phyloP scores from a whole-genome alignment of 2,329 filamentous ascomycete species.

The Knoxdaviesia proteae region DNA sequence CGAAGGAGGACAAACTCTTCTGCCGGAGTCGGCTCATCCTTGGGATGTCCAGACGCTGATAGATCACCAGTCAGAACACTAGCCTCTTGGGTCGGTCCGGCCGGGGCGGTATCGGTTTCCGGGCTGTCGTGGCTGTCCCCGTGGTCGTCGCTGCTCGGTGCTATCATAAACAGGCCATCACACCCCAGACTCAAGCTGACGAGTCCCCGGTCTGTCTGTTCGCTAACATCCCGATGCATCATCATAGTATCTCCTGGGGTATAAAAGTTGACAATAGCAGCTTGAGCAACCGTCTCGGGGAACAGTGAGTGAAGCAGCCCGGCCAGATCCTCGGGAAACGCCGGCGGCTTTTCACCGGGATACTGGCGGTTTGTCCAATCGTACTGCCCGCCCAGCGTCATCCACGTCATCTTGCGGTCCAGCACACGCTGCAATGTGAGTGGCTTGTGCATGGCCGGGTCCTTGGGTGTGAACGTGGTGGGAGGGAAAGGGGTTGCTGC shows the following conservation, averaged over 20 bases:
- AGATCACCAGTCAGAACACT: no score
- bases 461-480: conserved; percentile 43
- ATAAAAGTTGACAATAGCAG: conserved; percentile 89
- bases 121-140: neutral
- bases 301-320: conserved; percentile 49
- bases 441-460: conserved; percentile 53
- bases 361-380: conserved; percentile 85
- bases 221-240: conserved; percentile 84
- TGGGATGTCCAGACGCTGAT: no score
- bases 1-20: conserved; percentile 33
- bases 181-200: conserved; percentile 80
- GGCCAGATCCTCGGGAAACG: conserved; percentile 56
- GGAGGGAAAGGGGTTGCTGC: conserved; percentile 9
- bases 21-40: no score
- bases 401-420: conserved; percentile 70
- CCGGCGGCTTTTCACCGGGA: conserved; percentile 42
- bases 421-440: conserved; percentile 51
- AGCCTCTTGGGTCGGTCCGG: conserved; percentile 3
- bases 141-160: conserved; percentile 29
- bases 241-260: conserved; percentile 77
- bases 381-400: conserved; percentile 87
- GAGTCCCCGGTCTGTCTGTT: conserved; percentile 56
- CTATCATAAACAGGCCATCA: conserved; percentile 72
- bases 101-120: conserved; percentile 14
- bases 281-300: conserved; percentile 57